These are phyloP conservation scores for Linderina pennispora DNA, from an alignment of 192 early-diverging fungal genomes.

Conservation along the genomic window DNA sequence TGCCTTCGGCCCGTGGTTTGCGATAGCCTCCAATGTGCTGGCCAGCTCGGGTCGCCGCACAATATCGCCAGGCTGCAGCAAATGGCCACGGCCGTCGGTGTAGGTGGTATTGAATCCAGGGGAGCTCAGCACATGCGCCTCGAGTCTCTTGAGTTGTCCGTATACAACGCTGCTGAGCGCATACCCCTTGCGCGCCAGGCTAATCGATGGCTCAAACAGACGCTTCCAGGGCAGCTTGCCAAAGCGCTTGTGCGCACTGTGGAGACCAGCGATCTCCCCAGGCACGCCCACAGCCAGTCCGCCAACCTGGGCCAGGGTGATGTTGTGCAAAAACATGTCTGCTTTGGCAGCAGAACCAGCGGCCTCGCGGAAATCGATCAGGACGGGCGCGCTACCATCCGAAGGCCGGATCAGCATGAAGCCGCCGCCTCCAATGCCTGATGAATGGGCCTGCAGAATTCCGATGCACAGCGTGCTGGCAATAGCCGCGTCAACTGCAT, in stretches of 20 bases:
- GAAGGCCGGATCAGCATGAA: slow-evolving; percentile 78
- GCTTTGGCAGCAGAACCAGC: slow-evolving; percentile 67
- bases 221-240: slow-evolving; percentile 80
- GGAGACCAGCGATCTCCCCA: slow-evolving; percentile 85
- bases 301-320: slow-evolving; percentile 61
- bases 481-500: slow-evolving; percentile 83
- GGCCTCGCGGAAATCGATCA: slow-evolving; percentile 85
- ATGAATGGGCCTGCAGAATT: slow-evolving; percentile 80
- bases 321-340: slow-evolving; percentile 78
- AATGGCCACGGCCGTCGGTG: slow-evolving; percentile 62
- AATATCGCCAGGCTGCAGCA: slow-evolving; percentile 63
- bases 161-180: slow-evolving; percentile 47
- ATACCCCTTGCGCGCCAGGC: slow-evolving; percentile 73
- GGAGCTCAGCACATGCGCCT: slow-evolving; percentile 12
- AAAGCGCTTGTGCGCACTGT: slow-evolving; percentile 68
- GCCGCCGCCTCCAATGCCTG: slow-evolving; percentile 92
- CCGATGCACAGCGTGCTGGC: slow-evolving; percentile 84
- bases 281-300: slow-evolving; percentile 74
- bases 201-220: slow-evolving; percentile 72
- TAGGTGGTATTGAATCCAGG: slow-evolving; percentile 46
- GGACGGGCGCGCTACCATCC: slow-evolving; percentile 50
- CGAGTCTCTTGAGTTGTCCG: slow-evolving; percentile 23
- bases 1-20: slow-evolving; percentile 52
- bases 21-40: slow-evolving; percentile 58
- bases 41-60: slow-evolving; percentile 56